These are phyloP conservation scores for Pelargonium myrrhifolium DNA, from an alignment of 441 rosid genomes.

Conservation along the genomic window DNA sequence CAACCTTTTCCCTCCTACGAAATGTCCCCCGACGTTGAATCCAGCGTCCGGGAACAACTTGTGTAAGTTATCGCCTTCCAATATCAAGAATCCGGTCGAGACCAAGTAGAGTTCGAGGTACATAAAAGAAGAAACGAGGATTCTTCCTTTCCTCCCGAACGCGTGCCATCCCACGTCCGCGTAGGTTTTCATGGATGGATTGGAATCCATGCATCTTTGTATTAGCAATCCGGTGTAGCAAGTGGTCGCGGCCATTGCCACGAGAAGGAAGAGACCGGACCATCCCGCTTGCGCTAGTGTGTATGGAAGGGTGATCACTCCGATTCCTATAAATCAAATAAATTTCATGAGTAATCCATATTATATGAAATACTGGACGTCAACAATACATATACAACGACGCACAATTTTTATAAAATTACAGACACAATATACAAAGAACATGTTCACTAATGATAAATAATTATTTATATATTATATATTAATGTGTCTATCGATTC, in stretches of 20 bases:
- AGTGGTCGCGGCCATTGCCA: background rate
- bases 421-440: too few relatives aligned
- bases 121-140: background rate
- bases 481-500: too few relatives aligned
- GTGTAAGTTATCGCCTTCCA: background rate
- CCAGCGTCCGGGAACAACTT: constrained; percentile 4
- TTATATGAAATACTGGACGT: too few relatives aligned
- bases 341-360: background rate
- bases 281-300: background rate
- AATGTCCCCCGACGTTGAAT: background rate
- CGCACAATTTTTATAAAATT: too few relatives aligned
- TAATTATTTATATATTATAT: too few relatives aligned
- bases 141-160: background rate
- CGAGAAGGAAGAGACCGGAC: background rate
- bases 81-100: constrained; percentile 3
- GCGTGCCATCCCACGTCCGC: background rate
- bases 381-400: too few relatives aligned
- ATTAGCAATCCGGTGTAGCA: background rate
- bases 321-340: background rate
- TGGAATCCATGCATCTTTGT: background rate
- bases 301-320: background rate
- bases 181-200: background rate
- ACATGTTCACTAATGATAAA: too few relatives aligned
- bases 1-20: constrained; percentile 6
- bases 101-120: background rate